phyloP scores from a whole-genome alignment of 202 grass and related monocot species.

The Panicum hallii region DNA sequence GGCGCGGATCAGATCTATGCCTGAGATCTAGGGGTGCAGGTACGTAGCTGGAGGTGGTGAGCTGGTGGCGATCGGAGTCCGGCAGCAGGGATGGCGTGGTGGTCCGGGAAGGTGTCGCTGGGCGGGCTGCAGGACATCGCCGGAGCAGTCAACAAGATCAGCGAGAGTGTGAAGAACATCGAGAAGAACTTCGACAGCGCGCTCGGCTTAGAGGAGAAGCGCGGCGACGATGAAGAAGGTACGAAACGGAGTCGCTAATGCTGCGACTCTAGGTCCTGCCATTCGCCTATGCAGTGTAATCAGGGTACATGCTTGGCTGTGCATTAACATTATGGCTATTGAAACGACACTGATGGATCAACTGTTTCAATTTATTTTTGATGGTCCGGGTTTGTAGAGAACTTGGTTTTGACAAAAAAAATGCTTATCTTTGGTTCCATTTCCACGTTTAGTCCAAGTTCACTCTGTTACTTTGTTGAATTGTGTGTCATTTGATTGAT shows the following conservation, averaged over 20 bases:
- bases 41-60: slow-evolving; percentile 8
- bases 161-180: slow-evolving; percentile 99
- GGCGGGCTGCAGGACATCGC: slow-evolving; percentile 94
- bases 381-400: not conserved
- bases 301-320: not conserved
- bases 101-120: slow-evolving; percentile 83
- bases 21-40: slow-evolving; percentile 55
- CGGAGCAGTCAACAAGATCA: slow-evolving; percentile 94
- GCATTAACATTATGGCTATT: not conserved
- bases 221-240: slow-evolving; percentile 77
- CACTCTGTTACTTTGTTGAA: not conserved
- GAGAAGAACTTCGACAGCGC: slow-evolving; percentile 99
- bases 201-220: slow-evolving; percentile 93
- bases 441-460: not conserved
- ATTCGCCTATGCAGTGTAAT: not conserved
- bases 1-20: slow-evolving; percentile 59
- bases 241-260: not conserved
- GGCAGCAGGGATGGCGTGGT: slow-evolving; percentile 72
- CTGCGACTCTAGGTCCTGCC: not conserved
- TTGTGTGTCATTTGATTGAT: slow-evolving; percentile 21
- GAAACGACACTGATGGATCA: not conserved
- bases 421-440: not conserved
- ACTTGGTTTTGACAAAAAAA: not conserved
- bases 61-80: slow-evolving; percentile 38
- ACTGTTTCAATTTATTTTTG: not conserved